These are phyloP conservation scores for Parascedosporium putredinis DNA, from an alignment of 2,329 filamentous ascomycete species.

Conservation along the genomic window DNA sequence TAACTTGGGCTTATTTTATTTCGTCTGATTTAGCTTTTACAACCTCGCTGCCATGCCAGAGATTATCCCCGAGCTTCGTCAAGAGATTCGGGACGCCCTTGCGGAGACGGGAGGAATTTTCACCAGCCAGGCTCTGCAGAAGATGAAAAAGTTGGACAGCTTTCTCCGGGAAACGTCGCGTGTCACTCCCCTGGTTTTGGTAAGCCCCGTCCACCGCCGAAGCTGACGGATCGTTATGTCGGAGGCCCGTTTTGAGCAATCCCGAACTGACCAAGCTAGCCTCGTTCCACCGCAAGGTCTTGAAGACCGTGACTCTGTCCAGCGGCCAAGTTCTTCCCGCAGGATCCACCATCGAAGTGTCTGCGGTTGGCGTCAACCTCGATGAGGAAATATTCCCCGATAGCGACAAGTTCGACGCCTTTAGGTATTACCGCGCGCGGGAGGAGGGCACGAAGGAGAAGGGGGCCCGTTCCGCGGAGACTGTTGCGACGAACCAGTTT, in stretches of 20 bases:
- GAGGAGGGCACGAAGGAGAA: slow-evolving; percentile 25
- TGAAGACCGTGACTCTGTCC: slow-evolving; percentile 39
- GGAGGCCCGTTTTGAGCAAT: not conserved
- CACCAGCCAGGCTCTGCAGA: slow-evolving; percentile 24
- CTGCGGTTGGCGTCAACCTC: slow-evolving; percentile 29
- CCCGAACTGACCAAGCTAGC: slow-evolving; percentile 14
- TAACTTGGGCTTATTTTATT: no score
- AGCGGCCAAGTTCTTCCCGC: slow-evolving; percentile 40
- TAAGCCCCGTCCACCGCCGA: no score
- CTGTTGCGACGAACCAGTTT: slow-evolving; percentile 29
- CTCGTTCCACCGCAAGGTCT: slow-evolving; percentile 39
- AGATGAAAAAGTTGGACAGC: slow-evolving; percentile 29
- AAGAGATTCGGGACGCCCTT: slow-evolving; percentile 34
- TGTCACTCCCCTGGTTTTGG: slow-evolving; percentile 20
- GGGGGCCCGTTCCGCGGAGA: slow-evolving; percentile 19
- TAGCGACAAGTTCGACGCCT: slow-evolving; percentile 34
- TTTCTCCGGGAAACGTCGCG: slow-evolving; percentile 28
- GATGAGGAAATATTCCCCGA: slow-evolving; percentile 33
- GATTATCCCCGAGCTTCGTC: slow-evolving; percentile 36
- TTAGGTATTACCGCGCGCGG: slow-evolving; percentile 33
- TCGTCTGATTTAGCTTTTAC: slow-evolving; percentile 41
- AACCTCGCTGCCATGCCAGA: slow-evolving; percentile 40
- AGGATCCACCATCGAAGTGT: slow-evolving; percentile 32
- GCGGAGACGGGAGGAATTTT: slow-evolving; percentile 22
- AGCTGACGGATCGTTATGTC: no score